A percentile compares a stretch with the other conserved stretches of the same genome.
phyloP scores from a whole-genome alignment of 768 basidiomycete species.

The Leccinum subtestaceum region DNA sequence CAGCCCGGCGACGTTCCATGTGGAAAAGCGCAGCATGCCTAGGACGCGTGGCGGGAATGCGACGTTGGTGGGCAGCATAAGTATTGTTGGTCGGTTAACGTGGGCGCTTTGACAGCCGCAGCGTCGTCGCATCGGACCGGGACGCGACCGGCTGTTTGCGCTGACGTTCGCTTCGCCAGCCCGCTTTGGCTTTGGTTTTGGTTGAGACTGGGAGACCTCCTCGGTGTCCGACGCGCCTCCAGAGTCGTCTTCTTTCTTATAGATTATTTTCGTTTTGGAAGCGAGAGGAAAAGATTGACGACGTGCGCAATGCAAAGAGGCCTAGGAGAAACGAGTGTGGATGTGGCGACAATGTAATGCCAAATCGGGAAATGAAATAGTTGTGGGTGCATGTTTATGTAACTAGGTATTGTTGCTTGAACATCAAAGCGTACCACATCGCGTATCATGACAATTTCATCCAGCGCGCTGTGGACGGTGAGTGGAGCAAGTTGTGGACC shows the following conservation, averaged over 20 bases:
- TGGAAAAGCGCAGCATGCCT: conserved; percentile 55
- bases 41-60: conserved; percentile 48
- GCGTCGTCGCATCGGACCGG: neutral
- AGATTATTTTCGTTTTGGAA: conserved; percentile 30
- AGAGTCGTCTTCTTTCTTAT: conserved; percentile 35
- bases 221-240: conserved; percentile 33
- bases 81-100: conserved; percentile 72
- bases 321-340: neutral
- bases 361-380: neutral
- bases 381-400: neutral
- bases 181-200: conserved; percentile 28
- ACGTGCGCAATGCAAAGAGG: neutral
- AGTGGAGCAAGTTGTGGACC: neutral
- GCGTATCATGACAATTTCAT: neutral
- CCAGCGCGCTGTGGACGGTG: no score
- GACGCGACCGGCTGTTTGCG: conserved; percentile 25
- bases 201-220: conserved; percentile 15
- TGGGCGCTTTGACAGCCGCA: conserved; percentile 27
- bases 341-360: neutral
- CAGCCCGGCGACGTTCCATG: conserved; percentile 83
- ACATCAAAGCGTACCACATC: conserved; percentile 7
- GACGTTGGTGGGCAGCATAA: conserved; percentile 49
- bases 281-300: conserved; percentile 1
- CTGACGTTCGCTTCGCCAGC: neutral
- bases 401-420: neutral